These are phyloP conservation scores for Hypoxylon sp. DNA, from an alignment of 2,329 filamentous ascomycete species.

Conservation along the genomic window DNA sequence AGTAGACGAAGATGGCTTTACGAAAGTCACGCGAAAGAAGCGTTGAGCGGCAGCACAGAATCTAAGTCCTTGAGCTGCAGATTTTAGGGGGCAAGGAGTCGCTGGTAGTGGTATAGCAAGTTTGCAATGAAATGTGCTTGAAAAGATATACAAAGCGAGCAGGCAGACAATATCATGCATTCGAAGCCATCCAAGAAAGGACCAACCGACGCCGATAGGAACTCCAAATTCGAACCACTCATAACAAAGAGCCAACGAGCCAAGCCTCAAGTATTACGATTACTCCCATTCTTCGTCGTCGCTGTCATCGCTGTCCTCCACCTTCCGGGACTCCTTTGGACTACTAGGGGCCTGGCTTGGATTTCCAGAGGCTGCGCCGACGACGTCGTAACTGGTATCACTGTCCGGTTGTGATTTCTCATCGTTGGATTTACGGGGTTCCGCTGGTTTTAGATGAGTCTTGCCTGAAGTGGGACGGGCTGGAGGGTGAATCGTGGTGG, in stretches of 20 bases:
- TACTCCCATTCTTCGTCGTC: slow-evolving; percentile 53
- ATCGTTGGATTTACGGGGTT: slow-evolving; percentile 83
- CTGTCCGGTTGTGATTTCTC: slow-evolving; percentile 92
- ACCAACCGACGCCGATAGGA: slow-evolving; percentile 40
- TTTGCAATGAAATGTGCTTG: slow-evolving; percentile 38
- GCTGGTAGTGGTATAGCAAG: slow-evolving; percentile 28
- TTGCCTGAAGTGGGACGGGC: slow-evolving; percentile 48
- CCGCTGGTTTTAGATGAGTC: slow-evolving; percentile 69
- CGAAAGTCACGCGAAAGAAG: slow-evolving; percentile 78
- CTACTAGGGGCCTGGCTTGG: slow-evolving; percentile 82
- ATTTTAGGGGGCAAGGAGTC: slow-evolving; percentile 15
- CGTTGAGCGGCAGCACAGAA: slow-evolving; percentile 53
- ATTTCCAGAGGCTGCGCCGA: slow-evolving; percentile 80
- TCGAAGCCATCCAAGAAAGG: slow-evolving; percentile 38
- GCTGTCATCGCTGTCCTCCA: slow-evolving; percentile 65
- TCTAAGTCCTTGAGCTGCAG: slow-evolving; percentile 25
- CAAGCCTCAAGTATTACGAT: slow-evolving; percentile 20
- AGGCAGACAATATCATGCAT: slow-evolving; percentile 38
- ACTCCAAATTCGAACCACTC: slow-evolving; percentile 34
- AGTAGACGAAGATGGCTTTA: slow-evolving; percentile 86
- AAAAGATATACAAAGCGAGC: slow-evolving; percentile 46
- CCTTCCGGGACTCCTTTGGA: slow-evolving; percentile 69
- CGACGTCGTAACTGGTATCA: slow-evolving; percentile 95
- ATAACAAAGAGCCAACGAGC: slow-evolving; percentile 30
- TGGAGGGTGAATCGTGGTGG: slow-evolving; percentile 71